Evolutionary conservation across 2,329 filamentous ascomycete species (phyloP), one percentile per base, ranked within the genome.

Genomic region (Claviceps pusilla): DNA sequence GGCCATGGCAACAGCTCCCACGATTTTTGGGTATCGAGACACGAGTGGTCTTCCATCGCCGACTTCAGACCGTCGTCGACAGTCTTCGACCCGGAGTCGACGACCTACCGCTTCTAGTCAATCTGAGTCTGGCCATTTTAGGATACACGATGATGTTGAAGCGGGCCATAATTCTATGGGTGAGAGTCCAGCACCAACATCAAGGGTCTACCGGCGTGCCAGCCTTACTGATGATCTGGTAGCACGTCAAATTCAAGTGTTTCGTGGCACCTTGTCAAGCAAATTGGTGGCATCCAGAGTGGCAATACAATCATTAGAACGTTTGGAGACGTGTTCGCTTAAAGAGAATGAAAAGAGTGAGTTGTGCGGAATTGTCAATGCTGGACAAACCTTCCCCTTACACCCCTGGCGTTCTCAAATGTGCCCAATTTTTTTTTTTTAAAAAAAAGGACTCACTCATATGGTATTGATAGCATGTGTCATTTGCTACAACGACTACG

Each of bases 401-500:
- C 2, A 1, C 24, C 24, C 24, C 24, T 24, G 24, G 24, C 24
- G 24, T 24, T 24, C 24, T 24, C 24, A 24, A 24, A 24, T 24
- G 24, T 24, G 24, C 24, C 41, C 9, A 10, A 37, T n/a, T n/a
- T n/a, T n/a, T n/a, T n/a, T n/a, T n/a, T n/a, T n/a, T n/a, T n/a
- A n/a, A 16, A 41, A 41, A 7, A 41, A 41, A 7, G 5, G 16
- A 9, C 3, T 24, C 33, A 56, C 29, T 49, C 7, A 54, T 33
- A 19, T 35, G 6, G 19, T 9, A 48, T 41, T 47, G 1, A 1
- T 58, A 84, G 80, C 67, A 14, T 84, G 80, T 61, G 73, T 78
- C 24, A 84, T 84, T 56, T 84, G 80, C 66, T 83, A 83, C 61
- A 82, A 82, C 58, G 78, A 82, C 9, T 83, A 76, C 59, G 78